Evolutionary conservation across 2,329 filamentous ascomycete genomes (phyloP).

Genomic region (Fusarium sp.): DNA sequence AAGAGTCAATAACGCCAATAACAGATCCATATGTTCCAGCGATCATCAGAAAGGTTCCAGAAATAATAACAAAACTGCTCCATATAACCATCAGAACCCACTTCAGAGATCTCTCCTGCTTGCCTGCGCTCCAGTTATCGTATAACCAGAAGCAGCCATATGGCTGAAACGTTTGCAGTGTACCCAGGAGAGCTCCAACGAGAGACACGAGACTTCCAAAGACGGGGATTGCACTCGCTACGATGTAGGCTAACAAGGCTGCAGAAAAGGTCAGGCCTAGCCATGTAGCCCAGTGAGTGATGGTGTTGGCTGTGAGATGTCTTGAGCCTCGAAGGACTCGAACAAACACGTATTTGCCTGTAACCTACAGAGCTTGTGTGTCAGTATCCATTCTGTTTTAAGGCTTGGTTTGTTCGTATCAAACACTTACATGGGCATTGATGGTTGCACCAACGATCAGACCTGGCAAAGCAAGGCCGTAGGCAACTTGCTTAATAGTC

Average conservation of each 20-base stretch:
- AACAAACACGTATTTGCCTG: constrained; percentile 28
- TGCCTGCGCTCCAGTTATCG: constrained; percentile 39
- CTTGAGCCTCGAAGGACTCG: constrained; percentile 43
- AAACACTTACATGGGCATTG: constrained; percentile 38
- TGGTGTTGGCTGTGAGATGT: constrained; percentile 43
- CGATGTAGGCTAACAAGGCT: constrained; percentile 43
- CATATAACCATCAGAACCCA: constrained; percentile 29
- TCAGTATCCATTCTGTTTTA: background rate
- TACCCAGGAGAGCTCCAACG: constrained; percentile 45
- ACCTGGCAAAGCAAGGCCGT: constrained; percentile 49
- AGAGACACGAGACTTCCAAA: constrained; percentile 45
- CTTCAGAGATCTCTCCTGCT: background rate
- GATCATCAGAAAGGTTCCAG: constrained; percentile 52
- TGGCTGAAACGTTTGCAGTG: constrained; percentile 44
- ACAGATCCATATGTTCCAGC: constrained; percentile 57
- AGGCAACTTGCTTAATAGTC: constrained; percentile 54
- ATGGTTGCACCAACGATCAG: constrained; percentile 40
- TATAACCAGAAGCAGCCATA: constrained; percentile 45
- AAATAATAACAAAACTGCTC: constrained; percentile 24
- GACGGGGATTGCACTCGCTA: constrained; percentile 39
- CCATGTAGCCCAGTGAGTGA: constrained; percentile 46
- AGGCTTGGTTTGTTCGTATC: no score
- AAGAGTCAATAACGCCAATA: constrained; percentile 47
- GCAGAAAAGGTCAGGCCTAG: constrained; percentile 41
- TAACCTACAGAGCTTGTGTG: background rate